Percentiles rank a stretch among this genome's conserved stretches.
Evolutionary conservation across 371 early-diverging fungal genomes (phyloP).

Genomic region (Nematocida major): DNA sequence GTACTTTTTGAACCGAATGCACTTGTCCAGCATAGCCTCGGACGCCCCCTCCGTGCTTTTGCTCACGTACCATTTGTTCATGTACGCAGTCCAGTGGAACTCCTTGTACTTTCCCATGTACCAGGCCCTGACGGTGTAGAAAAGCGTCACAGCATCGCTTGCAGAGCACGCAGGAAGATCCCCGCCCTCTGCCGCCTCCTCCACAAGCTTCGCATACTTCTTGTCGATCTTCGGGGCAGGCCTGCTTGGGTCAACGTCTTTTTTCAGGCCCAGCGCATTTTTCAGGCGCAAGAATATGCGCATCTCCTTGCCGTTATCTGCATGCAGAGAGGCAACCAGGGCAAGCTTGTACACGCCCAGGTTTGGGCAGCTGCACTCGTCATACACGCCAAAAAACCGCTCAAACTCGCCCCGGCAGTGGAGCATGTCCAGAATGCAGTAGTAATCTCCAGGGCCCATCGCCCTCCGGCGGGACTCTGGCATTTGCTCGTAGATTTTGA

Average conservation of each 20-base stretch:
- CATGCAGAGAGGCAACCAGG: slow-evolving; percentile 28
- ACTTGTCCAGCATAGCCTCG: slow-evolving; percentile 59
- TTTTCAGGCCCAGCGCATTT: neutral
- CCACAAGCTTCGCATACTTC: neutral
- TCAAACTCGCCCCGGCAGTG: slow-evolving; percentile 51
- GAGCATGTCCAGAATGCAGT: slow-evolving; percentile 38
- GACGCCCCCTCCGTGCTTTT: slow-evolving; percentile 40
- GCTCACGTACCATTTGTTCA: slow-evolving; percentile 52
- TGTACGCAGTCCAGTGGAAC: slow-evolving; percentile 45
- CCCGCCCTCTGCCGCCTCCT: neutral
- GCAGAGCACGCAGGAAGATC: neutral
- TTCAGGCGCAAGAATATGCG: slow-evolving; percentile 7
- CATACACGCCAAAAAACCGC: slow-evolving; percentile 53
- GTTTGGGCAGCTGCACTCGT: neutral
- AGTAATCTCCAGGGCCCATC: neutral
- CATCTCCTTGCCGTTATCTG: neutral
- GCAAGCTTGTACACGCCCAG: slow-evolving; percentile 43
- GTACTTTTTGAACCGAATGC: slow-evolving; percentile 52
- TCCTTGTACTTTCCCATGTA: slow-evolving; percentile 13
- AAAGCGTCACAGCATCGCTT: neutral
- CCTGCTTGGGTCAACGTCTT: neutral
- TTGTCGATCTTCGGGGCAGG: neutral
- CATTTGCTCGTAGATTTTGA: slow-evolving; percentile 35
- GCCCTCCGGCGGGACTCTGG: neutral
- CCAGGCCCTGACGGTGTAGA: slow-evolving; percentile 28